Conservation (phyloP, 345 rosid genomes). For the Gossypium sturtianum region DNA sequence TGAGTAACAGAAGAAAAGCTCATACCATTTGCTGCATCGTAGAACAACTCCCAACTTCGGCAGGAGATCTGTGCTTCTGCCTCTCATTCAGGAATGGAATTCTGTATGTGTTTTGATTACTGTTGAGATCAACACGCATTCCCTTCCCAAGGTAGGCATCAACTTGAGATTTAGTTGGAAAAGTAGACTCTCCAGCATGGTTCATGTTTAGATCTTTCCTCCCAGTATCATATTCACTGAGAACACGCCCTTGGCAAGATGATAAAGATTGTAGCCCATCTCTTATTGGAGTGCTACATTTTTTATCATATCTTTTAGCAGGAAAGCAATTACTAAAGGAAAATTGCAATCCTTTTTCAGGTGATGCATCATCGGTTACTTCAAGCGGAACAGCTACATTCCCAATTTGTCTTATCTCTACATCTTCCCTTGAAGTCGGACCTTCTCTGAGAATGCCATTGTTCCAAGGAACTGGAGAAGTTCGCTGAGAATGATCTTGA, state of each 20-base stretch:
- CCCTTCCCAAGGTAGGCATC: slow-evolving; percentile 29
- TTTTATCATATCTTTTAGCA: slow-evolving; percentile 31
- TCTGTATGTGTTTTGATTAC: slow-evolving; percentile 19
- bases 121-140: slow-evolving; percentile 27
- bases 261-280: slow-evolving; percentile 3
- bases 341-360: slow-evolving; percentile 36
- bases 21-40: slow-evolving; percentile 44
- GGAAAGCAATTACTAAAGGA: slow-evolving; percentile 35
- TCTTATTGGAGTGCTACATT: slow-evolving; percentile 20
- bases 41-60: slow-evolving; percentile 31
- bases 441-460: slow-evolving; percentile 29
- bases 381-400: slow-evolving; percentile 25
- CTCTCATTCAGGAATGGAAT: slow-evolving; percentile 33
- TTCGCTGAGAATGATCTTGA: slow-evolving; percentile 26
- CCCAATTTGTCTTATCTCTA: slow-evolving; percentile 20
- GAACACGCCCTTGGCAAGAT: slow-evolving; percentile 24
- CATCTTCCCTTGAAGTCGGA: slow-evolving; percentile 23
- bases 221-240: slow-evolving; percentile 27
- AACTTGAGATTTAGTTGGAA: slow-evolving; percentile 29
- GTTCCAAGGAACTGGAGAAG: slow-evolving; percentile 27
- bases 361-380: slow-evolving; percentile 26
- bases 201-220: slow-evolving; percentile 33
- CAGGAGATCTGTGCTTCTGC: slow-evolving; percentile 26
- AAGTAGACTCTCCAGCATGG: slow-evolving; percentile 24
- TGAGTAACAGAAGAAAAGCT: slow-evolving; percentile 15